phyloP scores from a whole-genome alignment of 202 grass and related monocot species.

The Schoenoplectus triqueter region DNA sequence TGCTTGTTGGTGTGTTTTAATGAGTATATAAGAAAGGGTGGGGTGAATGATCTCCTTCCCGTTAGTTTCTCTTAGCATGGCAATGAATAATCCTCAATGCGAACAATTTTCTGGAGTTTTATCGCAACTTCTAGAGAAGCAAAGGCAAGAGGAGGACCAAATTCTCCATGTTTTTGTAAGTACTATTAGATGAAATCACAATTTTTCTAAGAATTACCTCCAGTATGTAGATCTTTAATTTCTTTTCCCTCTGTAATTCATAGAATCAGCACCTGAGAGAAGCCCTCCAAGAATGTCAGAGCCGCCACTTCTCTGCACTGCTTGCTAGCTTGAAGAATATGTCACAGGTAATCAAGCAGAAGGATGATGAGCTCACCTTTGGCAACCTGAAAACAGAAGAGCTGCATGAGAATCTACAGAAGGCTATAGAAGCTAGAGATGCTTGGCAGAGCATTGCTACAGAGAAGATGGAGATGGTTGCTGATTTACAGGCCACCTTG shows the following conservation, averaged over 20 bases:
- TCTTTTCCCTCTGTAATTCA: conserved; percentile 19
- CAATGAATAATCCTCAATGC: conserved; percentile 23
- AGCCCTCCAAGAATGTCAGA: neutral
- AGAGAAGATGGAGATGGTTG: conserved; percentile 22
- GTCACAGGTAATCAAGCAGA: conserved; percentile 1
- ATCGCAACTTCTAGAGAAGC: conserved; percentile 29
- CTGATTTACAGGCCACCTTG: conserved; percentile 8
- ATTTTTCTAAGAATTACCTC: neutral
- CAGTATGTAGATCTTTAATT: neutral
- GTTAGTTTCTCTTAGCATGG: conserved; percentile 18
- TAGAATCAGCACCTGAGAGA: conserved; percentile 35
- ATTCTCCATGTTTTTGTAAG: conserved; percentile 36
- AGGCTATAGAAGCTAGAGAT: conserved; percentile 7
- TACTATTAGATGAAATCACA: neutral
- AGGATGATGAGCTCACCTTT: neutral
- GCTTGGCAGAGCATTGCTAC: conserved; percentile 7
- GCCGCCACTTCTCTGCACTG: neutral
- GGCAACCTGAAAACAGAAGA: conserved; percentile 28
- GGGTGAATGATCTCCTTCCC: neutral
- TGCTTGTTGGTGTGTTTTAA: conserved; percentile 26
- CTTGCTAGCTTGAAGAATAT: neutral
- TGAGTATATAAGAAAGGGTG: conserved; percentile 18
- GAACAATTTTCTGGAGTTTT: conserved; percentile 26
- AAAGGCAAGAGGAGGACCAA: conserved; percentile 33
- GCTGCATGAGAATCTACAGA: conserved; percentile 13